phyloP scores from a whole-genome alignment of 164 flowering plant genomes.

The Kalanchoe fedtschenkoi region DNA sequence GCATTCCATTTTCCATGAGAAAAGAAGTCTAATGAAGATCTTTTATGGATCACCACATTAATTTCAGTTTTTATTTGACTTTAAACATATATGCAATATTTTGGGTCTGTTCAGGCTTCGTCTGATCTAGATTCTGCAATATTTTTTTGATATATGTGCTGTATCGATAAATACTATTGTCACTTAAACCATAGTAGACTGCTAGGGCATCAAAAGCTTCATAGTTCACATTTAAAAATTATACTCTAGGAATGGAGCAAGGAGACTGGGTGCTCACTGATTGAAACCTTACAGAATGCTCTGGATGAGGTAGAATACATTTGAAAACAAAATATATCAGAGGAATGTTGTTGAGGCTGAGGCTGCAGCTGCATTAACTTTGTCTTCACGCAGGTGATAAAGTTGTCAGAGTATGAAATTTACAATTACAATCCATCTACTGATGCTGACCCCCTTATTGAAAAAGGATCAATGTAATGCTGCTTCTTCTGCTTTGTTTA shows the following conservation, averaged over 20 bases:
- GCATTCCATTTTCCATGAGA: background rate
- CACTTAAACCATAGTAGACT: background rate
- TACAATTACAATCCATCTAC: conserved; percentile 73
- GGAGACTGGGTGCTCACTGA: conserved; percentile 45
- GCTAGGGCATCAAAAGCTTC: background rate
- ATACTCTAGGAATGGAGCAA: conserved; percentile 62
- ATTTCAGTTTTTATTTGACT: background rate
- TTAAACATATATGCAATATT: background rate
- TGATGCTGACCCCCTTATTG: conserved; percentile 76
- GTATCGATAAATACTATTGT: background rate
- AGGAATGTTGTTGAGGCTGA: background rate
- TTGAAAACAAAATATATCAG: background rate
- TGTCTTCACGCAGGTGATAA: conserved; percentile 60
- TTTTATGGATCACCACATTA: background rate
- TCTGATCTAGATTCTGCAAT: background rate
- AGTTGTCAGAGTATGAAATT: conserved; percentile 76
- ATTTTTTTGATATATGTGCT: background rate
- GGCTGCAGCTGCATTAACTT: conserved; percentile 6
- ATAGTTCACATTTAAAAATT: background rate
- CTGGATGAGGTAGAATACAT: conserved; percentile 65
- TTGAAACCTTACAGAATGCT: conserved; percentile 60
- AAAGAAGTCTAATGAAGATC: background rate
- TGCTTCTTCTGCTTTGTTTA: background rate
- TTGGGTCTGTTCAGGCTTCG: no score
- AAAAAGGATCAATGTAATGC: conserved; percentile 74